phyloP scores from a whole-genome alignment of 202 grass and related monocot genomes.

The Carex arenaria region DNA sequence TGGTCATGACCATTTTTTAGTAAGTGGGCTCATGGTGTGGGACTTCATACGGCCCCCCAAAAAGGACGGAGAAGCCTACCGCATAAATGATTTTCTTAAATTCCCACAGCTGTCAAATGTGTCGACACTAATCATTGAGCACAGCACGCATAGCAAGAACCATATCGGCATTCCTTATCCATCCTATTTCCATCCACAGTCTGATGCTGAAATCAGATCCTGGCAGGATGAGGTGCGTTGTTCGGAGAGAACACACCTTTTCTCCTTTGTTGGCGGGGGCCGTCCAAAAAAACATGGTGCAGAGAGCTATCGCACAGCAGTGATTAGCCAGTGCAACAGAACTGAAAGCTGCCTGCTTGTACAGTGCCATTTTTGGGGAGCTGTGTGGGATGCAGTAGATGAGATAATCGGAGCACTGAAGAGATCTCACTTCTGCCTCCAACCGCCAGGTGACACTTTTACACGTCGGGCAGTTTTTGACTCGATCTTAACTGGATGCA shows the following conservation, averaged over 20 bases:
- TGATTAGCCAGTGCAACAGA: conserved; percentile 17
- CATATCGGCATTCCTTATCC: conserved; percentile 31
- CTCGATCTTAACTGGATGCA: conserved; percentile 27
- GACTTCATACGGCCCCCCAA: too few relatives aligned
- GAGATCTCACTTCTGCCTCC: conserved; percentile 28
- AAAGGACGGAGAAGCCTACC: too few relatives aligned
- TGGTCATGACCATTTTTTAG: too few relatives aligned
- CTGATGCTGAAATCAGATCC: conserved; percentile 4
- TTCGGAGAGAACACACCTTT: conserved; percentile 12
- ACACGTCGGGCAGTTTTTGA: conserved; percentile 27
- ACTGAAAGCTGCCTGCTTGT: conserved; percentile 21
- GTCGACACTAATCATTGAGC: conserved; percentile 23
- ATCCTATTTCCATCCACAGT: conserved; percentile 34
- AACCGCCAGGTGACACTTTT: conserved; percentile 24
- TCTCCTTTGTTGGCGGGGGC: conserved; percentile 18
- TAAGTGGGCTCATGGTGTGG: too few relatives aligned
- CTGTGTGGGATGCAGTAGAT: conserved; percentile 3
- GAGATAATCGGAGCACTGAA: conserved; percentile 19
- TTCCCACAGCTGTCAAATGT: too few relatives aligned
- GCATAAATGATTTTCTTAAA: too few relatives aligned
- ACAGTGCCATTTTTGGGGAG: background rate
- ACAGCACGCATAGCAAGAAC: background rate
- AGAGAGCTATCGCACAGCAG: background rate
- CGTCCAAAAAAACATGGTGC: background rate
- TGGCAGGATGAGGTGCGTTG: conserved; percentile 31